Base-by-base conservation (phyloP, 495 filamentous ascomycete species). In the Penicillium maclennaniae region DNA sequence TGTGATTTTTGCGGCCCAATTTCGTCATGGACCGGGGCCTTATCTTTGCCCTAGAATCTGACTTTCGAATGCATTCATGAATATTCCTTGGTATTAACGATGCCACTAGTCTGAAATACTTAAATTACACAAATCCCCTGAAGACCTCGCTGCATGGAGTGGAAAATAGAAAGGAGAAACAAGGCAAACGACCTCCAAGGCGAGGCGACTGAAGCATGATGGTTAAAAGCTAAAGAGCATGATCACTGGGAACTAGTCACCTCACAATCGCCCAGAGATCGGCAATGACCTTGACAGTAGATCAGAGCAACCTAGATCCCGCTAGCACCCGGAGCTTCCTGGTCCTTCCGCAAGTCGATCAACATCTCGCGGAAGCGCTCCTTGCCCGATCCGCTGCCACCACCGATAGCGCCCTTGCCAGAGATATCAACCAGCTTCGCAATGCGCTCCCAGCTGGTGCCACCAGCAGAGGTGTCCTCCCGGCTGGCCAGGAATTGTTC, bases 391-490 rank as follows among this genome's bases (percentile, higher is more conserved):
- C 91, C 92, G 21, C 80, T 84, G 21, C 86, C 88, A 62, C 92
- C 92, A 51, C 89, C 91, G 63, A 83, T 86, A 41, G 82, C 77
- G 10, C 92, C 91, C 77, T 97, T 97, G 45, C 95, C 93, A 66
- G 89, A 96, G 51, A 99, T 73, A 72, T 99, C 93, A 26, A 97
- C 93, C 59, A 97, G 67, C 75, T 97, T 97, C 3, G 91, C 87
- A 69, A 99, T 97, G 50, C 95, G 84, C 74, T 97, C 93, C 93
- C 93, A 99, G 79, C 89, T 92, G 7, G 95, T 99, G 26, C 93
- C 93, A 21, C 95, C 93, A 1, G 88, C 87, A 16, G 88, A 85
- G 36, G 91, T 97, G 67, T 97, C 89, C 63, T 99, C 91, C 40
- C 92, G 82, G 63, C 73, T 89, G 45, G 83, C 84, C 26, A 97